These are phyloP conservation scores for Calycina herbarum DNA, from an alignment of 2,329 filamentous ascomycete genomes.

Conservation along the genomic window DNA sequence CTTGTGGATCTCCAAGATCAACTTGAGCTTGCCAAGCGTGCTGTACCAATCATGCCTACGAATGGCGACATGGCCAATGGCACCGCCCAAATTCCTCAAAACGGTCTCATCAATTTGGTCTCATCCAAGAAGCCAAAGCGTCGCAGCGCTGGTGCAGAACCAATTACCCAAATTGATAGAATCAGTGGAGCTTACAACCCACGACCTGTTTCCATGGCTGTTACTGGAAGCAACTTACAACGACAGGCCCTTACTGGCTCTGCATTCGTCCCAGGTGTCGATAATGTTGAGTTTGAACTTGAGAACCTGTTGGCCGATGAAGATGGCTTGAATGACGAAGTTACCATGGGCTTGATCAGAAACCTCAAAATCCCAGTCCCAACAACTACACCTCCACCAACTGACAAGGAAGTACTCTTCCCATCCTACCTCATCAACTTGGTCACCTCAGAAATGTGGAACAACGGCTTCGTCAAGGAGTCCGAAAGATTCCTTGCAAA, in stretches of 20 bases:
- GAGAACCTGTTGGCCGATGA: constrained; percentile 93
- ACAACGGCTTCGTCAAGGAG: constrained; percentile 99
- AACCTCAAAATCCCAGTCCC: constrained; percentile 96
- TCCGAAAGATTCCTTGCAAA: constrained; percentile 98
- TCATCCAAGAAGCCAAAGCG: constrained; percentile 97
- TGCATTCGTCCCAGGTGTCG: constrained; percentile 76
- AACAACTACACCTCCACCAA: constrained; percentile 81
- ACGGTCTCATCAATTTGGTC: constrained; percentile 92
- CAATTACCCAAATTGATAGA: constrained; percentile 74
- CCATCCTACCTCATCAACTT: constrained; percentile 98
- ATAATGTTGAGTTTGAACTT: constrained; percentile 93
- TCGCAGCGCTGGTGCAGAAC: constrained; percentile 85
- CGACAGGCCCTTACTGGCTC: constrained; percentile 73
- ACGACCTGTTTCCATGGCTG: constrained; percentile 92
- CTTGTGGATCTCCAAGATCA: constrained; percentile 89
- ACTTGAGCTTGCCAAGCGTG: constrained; percentile 79
- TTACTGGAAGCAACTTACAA: constrained; percentile 62
- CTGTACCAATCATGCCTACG: constrained; percentile 58
- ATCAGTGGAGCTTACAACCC: constrained; percentile 94
- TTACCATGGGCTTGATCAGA: constrained; percentile 91
- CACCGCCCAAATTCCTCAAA: constrained; percentile 55
- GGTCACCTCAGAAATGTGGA: constrained; percentile 99
- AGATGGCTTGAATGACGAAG: constrained; percentile 93
- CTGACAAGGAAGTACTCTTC: constrained; percentile 98
- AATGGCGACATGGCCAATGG: constrained; percentile 72